Conservation (phyloP, 805 yeast genomes). For the Candida sphagnicola region DNA sequence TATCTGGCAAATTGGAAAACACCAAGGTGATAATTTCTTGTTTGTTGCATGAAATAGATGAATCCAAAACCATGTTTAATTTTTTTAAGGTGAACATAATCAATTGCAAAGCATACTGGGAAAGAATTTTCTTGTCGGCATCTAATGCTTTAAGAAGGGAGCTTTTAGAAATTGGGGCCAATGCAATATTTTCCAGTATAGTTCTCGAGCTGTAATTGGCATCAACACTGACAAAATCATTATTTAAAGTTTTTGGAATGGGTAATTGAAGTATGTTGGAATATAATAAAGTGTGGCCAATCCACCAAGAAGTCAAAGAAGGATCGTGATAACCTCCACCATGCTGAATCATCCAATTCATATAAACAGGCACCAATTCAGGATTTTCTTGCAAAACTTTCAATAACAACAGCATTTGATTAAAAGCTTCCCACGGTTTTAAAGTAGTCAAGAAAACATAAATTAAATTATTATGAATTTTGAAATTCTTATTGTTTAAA, state of each 20-base stretch:
- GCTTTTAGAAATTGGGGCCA: slow-evolving; percentile 57
- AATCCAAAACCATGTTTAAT: slow-evolving; percentile 22
- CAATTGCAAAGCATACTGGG: slow-evolving; percentile 62
- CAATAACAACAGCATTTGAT: slow-evolving; percentile 54
- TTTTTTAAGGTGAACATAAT: slow-evolving; percentile 53
- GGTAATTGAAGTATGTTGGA: slow-evolving; percentile 56
- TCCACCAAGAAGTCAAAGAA: slow-evolving; percentile 74
- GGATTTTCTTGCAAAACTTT: slow-evolving; percentile 51
- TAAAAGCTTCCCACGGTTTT: slow-evolving; percentile 77
- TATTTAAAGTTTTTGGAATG: slow-evolving; percentile 37
- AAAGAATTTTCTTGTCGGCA: slow-evolving; percentile 44
- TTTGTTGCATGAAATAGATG: slow-evolving; percentile 12
- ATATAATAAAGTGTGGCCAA: slow-evolving; percentile 64
- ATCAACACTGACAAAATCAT: slow-evolving; percentile 6
- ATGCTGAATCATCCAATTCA: slow-evolving; percentile 47
- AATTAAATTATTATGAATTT: slow-evolving; percentile 63
- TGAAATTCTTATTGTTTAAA: slow-evolving; percentile 51
- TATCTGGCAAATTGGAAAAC: slow-evolving; percentile 45
- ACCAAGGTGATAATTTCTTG: slow-evolving; percentile 26
- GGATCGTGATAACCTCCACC: slow-evolving; percentile 78
- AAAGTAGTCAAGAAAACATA: slow-evolving; percentile 58
- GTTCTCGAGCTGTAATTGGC: slow-evolving; percentile 10
- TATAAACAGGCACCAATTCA: slow-evolving; percentile 73
- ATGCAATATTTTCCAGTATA: slow-evolving; percentile 56
- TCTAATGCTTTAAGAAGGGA: slow-evolving; percentile 56